Percentiles rank a stretch among this genome's conserved stretches.
Conservation (phyloP, 305 asterid genomes). For the Solanum aculeatissimum region DNA sequence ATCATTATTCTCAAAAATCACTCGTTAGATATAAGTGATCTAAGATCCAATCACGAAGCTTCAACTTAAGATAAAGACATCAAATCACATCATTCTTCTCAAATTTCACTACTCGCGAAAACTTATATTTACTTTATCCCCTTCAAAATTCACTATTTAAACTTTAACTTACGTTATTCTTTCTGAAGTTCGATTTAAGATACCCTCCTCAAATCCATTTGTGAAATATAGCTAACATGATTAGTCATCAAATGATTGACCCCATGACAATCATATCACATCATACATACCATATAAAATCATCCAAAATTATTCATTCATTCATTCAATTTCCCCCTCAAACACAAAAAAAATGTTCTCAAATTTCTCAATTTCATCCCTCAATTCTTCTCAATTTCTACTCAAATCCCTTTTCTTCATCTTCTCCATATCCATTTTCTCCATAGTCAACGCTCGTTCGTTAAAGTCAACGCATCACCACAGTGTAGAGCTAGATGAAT, state of each 20-base stretch:
- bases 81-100: no score
- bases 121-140: no score
- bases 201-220: no score
- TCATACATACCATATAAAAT: not conserved
- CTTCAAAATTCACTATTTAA: no score
- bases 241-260: not conserved
- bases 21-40: no score
- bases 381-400: not conserved
- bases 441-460: conserved; percentile 26
- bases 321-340: not conserved
- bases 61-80: no score
- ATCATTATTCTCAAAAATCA: no score
- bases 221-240: not conserved
- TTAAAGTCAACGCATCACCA: conserved; percentile 1
- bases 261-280: not conserved
- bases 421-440: not conserved
- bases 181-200: no score
- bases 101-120: no score
- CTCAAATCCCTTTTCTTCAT: not conserved
- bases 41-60: no score
- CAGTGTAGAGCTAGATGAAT: conserved; percentile 18
- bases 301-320: not conserved
- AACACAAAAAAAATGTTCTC: not conserved
- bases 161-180: no score
- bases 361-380: not conserved